These are phyloP conservation scores for Dioscorea cayenensis DNA, from an alignment of 116 monocot genomes.

Conservation along the genomic window DNA sequence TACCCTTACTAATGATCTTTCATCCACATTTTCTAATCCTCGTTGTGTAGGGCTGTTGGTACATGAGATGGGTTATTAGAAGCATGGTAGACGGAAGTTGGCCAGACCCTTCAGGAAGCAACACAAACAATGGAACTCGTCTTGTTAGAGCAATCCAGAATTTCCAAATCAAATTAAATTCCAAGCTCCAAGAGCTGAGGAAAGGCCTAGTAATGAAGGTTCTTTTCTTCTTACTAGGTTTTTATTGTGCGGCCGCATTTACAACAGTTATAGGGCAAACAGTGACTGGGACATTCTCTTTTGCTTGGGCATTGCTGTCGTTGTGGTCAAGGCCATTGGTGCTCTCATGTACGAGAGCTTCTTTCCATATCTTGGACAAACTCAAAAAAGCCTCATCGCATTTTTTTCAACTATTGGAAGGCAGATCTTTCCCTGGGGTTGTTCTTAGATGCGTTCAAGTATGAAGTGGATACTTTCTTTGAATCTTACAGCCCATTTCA, in stretches of 20 bases:
- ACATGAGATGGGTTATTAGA: constrained; percentile 25
- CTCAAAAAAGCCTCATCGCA: constrained; percentile 45
- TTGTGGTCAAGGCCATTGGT: constrained; percentile 79
- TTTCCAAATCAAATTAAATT: constrained; percentile 31
- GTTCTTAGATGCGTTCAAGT: constrained; percentile 93
- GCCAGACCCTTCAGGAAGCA: constrained; percentile 28
- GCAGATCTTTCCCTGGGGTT: constrained; percentile 84
- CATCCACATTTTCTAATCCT: neutral
- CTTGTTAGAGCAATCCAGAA: constrained; percentile 43
- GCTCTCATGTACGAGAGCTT: constrained; percentile 82
- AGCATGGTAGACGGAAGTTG: constrained; percentile 35
- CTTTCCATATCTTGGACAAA: constrained; percentile 31
- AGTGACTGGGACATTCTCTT: constrained; percentile 96
- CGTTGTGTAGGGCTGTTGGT: constrained; percentile 18
- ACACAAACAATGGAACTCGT: constrained; percentile 35
- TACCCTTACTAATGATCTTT: neutral
- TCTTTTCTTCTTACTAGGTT: constrained; percentile 75
- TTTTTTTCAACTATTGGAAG: constrained; percentile 94
- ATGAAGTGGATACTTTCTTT: constrained; percentile 40
- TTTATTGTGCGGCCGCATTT: constrained; percentile 93
- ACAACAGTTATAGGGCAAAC: constrained; percentile 96
- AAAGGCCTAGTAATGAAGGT: constrained; percentile 63
- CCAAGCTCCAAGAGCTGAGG: constrained; percentile 39
- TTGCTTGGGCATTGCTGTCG: constrained; percentile 87
- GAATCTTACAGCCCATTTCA: constrained; percentile 40